phyloP scores from a whole-genome alignment of 2,329 filamentous ascomycete genomes.

The Xylaria sp. region DNA sequence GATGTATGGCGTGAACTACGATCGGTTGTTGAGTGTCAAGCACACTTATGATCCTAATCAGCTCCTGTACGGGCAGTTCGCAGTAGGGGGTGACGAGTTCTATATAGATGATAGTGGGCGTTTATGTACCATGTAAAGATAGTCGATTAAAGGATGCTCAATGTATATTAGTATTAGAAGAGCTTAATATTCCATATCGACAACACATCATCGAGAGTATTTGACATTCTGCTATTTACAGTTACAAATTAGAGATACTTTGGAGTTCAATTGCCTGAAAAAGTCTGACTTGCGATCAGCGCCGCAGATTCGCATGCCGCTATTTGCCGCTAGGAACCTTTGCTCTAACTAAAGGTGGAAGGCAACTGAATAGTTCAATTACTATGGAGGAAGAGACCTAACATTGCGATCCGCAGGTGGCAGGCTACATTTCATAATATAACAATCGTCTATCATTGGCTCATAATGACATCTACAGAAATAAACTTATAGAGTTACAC shows the following conservation, averaged over 20 bases:
- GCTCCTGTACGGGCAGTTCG: conserved; percentile 26
- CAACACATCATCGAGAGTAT: neutral
- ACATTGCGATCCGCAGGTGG: neutral
- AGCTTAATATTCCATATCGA: neutral
- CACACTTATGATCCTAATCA: conserved; percentile 34
- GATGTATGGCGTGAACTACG: conserved; percentile 35
- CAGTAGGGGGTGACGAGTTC: conserved; percentile 32
- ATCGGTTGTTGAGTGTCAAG: conserved; percentile 35
- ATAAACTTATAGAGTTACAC: neutral
- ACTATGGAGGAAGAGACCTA: neutral
- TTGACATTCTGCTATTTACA: neutral
- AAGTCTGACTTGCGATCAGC: neutral
- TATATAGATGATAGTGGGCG: neutral
- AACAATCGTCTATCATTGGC: conserved; percentile 1
- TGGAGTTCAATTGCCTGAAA: neutral
- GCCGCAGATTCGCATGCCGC: neutral
- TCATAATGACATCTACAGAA: neutral
- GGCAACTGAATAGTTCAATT: neutral
- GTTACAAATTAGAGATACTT: no score
- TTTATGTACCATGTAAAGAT: neutral
- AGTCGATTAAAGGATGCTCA: neutral
- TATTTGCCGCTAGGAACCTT: neutral
- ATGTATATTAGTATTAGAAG: neutral
- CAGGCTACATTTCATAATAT: neutral
- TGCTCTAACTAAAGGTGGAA: neutral